A percentile compares a stretch with the other conserved stretches of the same genome.
Conservation (phyloP, 208 protist species). For the Leptomonas seymouri region DNA sequence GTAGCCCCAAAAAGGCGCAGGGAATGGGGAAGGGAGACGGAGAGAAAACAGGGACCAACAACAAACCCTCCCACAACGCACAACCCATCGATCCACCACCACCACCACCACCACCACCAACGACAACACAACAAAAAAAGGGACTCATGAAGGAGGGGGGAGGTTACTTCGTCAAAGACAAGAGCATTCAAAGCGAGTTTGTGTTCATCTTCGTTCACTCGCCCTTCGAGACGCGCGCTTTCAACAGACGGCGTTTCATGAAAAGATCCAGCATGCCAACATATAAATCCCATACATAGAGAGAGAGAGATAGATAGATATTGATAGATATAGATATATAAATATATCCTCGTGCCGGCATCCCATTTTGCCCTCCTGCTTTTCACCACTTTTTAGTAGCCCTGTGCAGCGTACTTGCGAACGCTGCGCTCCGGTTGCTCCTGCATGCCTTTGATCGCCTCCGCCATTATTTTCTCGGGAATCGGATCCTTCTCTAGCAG, state of each 20-base stretch:
- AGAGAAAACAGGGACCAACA: too few relatives aligned
- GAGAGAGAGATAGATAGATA: not conserved
- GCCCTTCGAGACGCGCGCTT: too few relatives aligned
- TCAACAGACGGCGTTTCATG: too few relatives aligned
- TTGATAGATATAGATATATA: not conserved
- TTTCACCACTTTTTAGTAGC: not conserved
- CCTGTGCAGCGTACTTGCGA: slow-evolving; percentile 13
- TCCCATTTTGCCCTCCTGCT: not conserved
- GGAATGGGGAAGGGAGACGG: too few relatives aligned
- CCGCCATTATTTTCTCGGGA: slow-evolving; percentile 25
- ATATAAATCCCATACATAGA: not conserved
- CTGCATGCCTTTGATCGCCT: slow-evolving; percentile 37
- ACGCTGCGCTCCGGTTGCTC: slow-evolving; percentile 50
- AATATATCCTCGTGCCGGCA: not conserved
- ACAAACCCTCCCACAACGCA: too few relatives aligned
- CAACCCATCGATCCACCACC: too few relatives aligned
- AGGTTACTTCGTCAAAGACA: not conserved
- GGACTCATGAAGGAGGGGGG: not conserved
- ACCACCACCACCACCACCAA: too few relatives aligned
- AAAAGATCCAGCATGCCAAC: too few relatives aligned
- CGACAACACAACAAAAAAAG: slow-evolving; percentile 1
- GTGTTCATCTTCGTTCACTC: not conserved
- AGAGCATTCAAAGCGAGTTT: not conserved
- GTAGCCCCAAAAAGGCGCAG: too few relatives aligned
- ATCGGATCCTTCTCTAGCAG: slow-evolving; percentile 54